Evolutionary conservation across 1,284 basidiomycete genomes (phyloP).

Genomic region (Cutaneotrichosporon curvatum): DNA sequence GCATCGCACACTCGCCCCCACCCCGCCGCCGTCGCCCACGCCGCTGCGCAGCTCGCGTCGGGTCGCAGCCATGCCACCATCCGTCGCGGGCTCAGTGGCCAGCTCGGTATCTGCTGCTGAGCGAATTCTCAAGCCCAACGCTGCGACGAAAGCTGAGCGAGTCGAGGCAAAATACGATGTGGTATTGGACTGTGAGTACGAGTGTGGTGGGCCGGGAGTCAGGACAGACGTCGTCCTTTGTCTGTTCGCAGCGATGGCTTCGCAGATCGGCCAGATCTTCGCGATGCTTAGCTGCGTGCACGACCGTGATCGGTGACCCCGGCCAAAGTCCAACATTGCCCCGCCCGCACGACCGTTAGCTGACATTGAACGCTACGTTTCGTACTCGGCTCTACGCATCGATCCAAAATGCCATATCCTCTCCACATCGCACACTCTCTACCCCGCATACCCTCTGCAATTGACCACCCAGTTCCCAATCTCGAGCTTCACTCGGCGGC

Average conservation of each 20-base stretch:
- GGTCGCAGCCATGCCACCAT: constrained; percentile 1
- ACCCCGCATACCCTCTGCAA: background rate
- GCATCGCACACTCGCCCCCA: background rate
- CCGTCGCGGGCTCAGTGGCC: background rate
- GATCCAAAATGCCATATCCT: too few species aligned
- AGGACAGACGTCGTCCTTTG: background rate
- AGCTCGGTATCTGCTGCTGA: constrained; percentile 1
- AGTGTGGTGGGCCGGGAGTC: background rate
- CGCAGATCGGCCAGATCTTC: background rate
- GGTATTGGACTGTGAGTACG: constrained; percentile 33
- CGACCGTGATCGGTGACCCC: too few species aligned
- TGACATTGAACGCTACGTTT: too few species aligned
- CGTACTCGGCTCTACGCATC: too few species aligned
- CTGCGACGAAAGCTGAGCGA: constrained; percentile 3
- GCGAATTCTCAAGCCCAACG: constrained; percentile 5
- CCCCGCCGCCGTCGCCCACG: background rate
- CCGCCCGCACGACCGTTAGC: too few species aligned
- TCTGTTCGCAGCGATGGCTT: background rate
- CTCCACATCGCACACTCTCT: background rate
- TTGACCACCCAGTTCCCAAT: constrained; percentile 60
- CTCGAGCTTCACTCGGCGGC: constrained; percentile 84
- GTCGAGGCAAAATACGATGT: constrained; percentile 32
- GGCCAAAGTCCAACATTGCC: too few species aligned
- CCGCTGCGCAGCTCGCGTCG: background rate
- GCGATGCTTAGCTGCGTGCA: too few species aligned